Conservation (phyloP, 305 asterid species). For the Rubia tinctorum region DNA sequence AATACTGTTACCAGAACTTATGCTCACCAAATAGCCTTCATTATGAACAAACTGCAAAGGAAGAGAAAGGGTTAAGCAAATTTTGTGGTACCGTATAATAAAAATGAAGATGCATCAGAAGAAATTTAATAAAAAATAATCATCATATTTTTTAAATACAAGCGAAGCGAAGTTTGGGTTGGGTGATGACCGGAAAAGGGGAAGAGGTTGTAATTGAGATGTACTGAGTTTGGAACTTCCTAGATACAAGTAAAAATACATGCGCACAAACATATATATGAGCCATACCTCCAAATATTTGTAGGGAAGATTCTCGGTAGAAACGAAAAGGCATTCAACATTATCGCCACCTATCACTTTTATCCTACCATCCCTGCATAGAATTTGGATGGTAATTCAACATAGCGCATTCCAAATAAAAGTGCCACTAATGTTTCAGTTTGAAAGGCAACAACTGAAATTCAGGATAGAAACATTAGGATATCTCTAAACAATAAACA, state of each 20-base stretch:
- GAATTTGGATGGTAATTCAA: not conserved
- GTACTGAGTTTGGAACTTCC: not conserved
- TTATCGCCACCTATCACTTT: slow-evolving; percentile 90
- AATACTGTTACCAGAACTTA: slow-evolving; percentile 71
- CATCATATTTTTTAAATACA: not conserved
- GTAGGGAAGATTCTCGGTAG: slow-evolving; percentile 68
- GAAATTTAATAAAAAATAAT: not conserved
- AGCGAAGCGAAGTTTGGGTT: not conserved
- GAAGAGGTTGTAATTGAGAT: not conserved
- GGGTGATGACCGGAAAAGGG: not conserved
- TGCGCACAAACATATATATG: slow-evolving; percentile 2
- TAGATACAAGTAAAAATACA: not conserved
- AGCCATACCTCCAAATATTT: slow-evolving; percentile 76
- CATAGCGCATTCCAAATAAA: not conserved
- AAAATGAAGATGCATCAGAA: not conserved
- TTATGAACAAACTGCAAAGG: slow-evolving; percentile 81
- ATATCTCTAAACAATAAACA: not conserved
- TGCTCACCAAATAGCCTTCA: slow-evolving; percentile 75
- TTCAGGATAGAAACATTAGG: not conserved
- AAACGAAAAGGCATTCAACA: slow-evolving; percentile 74
- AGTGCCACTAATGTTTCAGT: not conserved
- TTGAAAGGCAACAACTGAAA: not conserved
- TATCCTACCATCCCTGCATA: slow-evolving; percentile 89
- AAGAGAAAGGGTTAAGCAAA: slow-evolving; percentile 6
- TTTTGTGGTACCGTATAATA: not conserved